These are phyloP conservation scores for Rhizopus stolonifer DNA, from an alignment of 371 early-diverging fungal species.

Conservation along the genomic window DNA sequence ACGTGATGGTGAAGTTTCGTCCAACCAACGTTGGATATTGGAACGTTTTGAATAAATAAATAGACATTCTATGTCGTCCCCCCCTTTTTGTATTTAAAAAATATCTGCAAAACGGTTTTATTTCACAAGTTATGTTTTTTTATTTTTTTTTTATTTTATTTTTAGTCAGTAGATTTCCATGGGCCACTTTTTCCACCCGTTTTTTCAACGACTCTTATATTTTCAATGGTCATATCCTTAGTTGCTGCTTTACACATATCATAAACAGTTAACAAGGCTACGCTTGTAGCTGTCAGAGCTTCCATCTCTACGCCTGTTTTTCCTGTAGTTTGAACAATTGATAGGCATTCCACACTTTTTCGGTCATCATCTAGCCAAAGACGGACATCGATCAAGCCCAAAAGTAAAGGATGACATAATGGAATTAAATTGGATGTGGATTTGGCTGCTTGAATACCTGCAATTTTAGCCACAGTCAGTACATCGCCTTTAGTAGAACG, in stretches of 20 bases:
- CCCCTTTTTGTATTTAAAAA: too few relatives aligned
- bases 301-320: constrained; percentile 96
- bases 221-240: constrained; percentile 53
- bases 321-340: constrained; percentile 72
- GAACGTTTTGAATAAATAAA: constrained; percentile 6
- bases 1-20: constrained; percentile 30
- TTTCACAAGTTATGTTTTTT: too few relatives aligned
- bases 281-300: constrained; percentile 81
- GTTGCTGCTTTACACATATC: constrained; percentile 81
- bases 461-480: constrained; percentile 83
- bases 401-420: constrained; percentile 82
- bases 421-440: constrained; percentile 81
- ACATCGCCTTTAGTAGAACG: constrained; percentile 79
- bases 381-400: constrained; percentile 70
- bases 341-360: constrained; percentile 50
- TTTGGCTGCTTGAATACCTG: constrained; percentile 93
- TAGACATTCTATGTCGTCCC: not conserved
- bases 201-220: constrained; percentile 71
- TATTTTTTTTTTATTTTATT: not conserved
- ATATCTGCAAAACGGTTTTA: too few relatives aligned
- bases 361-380: constrained; percentile 50
- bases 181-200: constrained; percentile 80
- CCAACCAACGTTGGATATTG: constrained; percentile 35
- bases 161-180: constrained; percentile 30
- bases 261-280: constrained; percentile 75